These are phyloP conservation scores for Acephala macrosclerotiorum DNA, from an alignment of 2,329 filamentous ascomycete species.

Conservation along the genomic window DNA sequence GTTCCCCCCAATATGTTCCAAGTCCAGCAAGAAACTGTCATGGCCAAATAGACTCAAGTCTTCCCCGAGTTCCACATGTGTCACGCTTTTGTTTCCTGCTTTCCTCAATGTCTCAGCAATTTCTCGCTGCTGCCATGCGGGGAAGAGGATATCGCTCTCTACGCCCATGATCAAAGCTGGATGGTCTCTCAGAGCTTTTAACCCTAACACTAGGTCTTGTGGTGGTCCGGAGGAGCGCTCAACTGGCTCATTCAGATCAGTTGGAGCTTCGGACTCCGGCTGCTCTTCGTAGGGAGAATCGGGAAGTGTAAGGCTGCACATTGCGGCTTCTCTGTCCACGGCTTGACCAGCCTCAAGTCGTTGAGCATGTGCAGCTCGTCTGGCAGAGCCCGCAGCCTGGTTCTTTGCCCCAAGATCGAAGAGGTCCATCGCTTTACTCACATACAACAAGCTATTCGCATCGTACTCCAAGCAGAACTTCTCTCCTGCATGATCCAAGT, in stretches of 20 bases:
- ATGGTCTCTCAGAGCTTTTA: slow-evolving; percentile 75
- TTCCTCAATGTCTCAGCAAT: slow-evolving; percentile 83
- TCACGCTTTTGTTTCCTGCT: slow-evolving; percentile 81
- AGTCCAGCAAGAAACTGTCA: too few species aligned
- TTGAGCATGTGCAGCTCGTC: slow-evolving; percentile 67
- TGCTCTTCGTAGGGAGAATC: slow-evolving; percentile 88
- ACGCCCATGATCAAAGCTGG: slow-evolving; percentile 92
- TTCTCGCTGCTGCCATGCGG: slow-evolving; percentile 97
- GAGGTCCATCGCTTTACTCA: slow-evolving; percentile 98
- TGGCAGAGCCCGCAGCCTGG: slow-evolving; percentile 66
- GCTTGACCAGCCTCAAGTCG: slow-evolving; percentile 57
- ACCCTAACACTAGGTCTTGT: slow-evolving; percentile 78
- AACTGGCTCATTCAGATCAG: slow-evolving; percentile 44
- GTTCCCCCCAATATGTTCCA: slow-evolving; percentile 54
- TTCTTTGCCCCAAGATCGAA: slow-evolving; percentile 85
- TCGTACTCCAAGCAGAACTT: slow-evolving; percentile 98
- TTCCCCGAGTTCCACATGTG: slow-evolving; percentile 90
- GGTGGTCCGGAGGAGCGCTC: slow-evolving; percentile 65
- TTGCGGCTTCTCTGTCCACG: slow-evolving; percentile 45
- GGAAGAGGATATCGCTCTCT: slow-evolving; percentile 94
- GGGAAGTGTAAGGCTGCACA: slow-evolving; percentile 84
- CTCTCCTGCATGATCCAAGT: slow-evolving; percentile 96
- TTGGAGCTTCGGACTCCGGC: slow-evolving; percentile 54
- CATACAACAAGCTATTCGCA: slow-evolving; percentile 92
- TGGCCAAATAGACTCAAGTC: slow-evolving; percentile 73